Evolutionary conservation across 176 grass and related monocot species (phyloP).

Genomic region (Phragmites australis): DNA sequence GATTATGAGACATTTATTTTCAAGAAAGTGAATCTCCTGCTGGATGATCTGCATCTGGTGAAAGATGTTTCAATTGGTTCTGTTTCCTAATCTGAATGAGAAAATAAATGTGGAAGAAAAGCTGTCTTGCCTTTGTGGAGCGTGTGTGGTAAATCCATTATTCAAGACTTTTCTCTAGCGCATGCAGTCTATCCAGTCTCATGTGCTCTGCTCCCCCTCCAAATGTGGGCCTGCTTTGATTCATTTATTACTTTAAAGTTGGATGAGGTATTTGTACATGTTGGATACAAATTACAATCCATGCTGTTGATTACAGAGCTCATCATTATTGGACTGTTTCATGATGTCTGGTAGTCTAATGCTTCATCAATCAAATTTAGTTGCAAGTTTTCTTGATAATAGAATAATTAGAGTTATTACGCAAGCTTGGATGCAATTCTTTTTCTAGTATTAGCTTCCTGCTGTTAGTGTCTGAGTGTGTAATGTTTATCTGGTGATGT

Average conservation of each 20-base stretch:
- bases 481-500: neutral
- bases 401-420: constrained; percentile 9
- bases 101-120: neutral
- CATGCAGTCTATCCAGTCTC: constrained; percentile 49
- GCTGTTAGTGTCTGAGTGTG: neutral
- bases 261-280: neutral
- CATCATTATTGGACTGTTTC: neutral
- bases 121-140: constrained; percentile 41
- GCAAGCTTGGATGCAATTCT: neutral
- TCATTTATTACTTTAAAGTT: constrained; percentile 15
- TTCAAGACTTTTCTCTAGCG: constrained; percentile 46
- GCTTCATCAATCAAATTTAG: neutral
- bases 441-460: constrained; percentile 30
- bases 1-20: constrained; percentile 38
- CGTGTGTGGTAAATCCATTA: constrained; percentile 45
- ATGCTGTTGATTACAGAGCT: neutral
- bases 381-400: neutral
- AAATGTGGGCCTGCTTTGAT: constrained; percentile 36
- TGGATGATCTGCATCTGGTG: constrained; percentile 64
- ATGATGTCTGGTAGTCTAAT: neutral
- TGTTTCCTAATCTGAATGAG: neutral
- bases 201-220: constrained; percentile 28
- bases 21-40: constrained; percentile 58
- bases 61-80: neutral
- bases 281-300: neutral